Conservation (phyloP, 306 rosid species). For the Dalbergia oliveri region DNA sequence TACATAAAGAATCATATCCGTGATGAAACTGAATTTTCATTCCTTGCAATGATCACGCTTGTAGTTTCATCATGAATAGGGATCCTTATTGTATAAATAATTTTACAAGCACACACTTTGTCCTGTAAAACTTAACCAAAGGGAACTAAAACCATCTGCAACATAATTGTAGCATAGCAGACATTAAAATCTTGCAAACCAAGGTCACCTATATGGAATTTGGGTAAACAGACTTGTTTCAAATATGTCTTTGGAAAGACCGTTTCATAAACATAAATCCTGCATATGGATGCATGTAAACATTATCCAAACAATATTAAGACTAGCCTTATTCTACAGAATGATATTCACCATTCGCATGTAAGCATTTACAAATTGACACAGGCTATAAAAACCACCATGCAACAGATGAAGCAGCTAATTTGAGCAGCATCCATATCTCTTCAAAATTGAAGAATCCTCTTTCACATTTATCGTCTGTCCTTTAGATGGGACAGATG, state of each 20-base stretch:
- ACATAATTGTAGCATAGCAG: slow-evolving; percentile 6
- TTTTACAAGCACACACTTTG: not conserved
- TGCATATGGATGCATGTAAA: slow-evolving; percentile 24
- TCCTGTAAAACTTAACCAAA: not conserved
- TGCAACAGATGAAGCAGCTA: slow-evolving; percentile 43
- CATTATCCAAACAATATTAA: slow-evolving; percentile 38
- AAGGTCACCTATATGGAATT: slow-evolving; percentile 2
- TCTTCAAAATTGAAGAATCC: slow-evolving; percentile 70
- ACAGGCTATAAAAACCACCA: slow-evolving; percentile 37
- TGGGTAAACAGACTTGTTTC: slow-evolving; percentile 17
- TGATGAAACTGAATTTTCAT: not conserved
- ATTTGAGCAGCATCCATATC: slow-evolving; percentile 85
- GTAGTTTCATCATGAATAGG: not conserved
- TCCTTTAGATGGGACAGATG: slow-evolving; percentile 65
- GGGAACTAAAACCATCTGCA: slow-evolving; percentile 8
- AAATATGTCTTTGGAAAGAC: slow-evolving; percentile 21
- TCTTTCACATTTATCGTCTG: slow-evolving; percentile 79
- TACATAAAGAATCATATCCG: not conserved
- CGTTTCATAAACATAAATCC: slow-evolving; percentile 34
- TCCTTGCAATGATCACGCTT: not conserved
- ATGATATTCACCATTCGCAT: slow-evolving; percentile 17
- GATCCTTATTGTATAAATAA: not conserved
- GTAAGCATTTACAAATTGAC: slow-evolving; percentile 50
- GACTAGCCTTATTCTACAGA: slow-evolving; percentile 41
- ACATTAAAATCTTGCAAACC: slow-evolving; percentile 22